A percentile compares a stretch with the other conserved stretches of the same genome.
phyloP scores from a whole-genome alignment of 176 grass and related monocot genomes.

The Thinopyrum elongatum region DNA sequence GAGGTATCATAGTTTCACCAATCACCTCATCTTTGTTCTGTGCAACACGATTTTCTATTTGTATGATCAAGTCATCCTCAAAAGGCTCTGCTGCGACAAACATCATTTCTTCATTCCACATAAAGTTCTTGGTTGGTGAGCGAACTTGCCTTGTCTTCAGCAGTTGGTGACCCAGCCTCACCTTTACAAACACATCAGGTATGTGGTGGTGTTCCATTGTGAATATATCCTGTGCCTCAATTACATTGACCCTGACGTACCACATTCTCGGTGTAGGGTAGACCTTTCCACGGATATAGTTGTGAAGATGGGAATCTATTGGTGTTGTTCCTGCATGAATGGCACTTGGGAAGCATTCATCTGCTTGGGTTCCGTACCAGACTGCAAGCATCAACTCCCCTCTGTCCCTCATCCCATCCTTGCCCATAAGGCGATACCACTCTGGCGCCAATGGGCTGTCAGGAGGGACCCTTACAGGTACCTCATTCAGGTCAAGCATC shows the following conservation, averaged over 20 bases:
- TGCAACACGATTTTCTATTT: slow-evolving; percentile 62
- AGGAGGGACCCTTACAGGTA: slow-evolving; percentile 79
- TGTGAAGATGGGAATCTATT: slow-evolving; percentile 40
- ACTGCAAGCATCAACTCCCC: slow-evolving; percentile 97
- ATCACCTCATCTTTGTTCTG: slow-evolving; percentile 75
- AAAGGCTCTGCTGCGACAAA: slow-evolving; percentile 90
- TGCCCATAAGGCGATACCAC: slow-evolving; percentile 86
- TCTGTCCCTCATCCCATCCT: slow-evolving; percentile 67
- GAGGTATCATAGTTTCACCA: slow-evolving; percentile 35
- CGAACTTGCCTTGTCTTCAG: slow-evolving; percentile 57
- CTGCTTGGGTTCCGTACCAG: slow-evolving; percentile 91
- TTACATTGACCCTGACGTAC: slow-evolving; percentile 76
- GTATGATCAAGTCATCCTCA: slow-evolving; percentile 70
- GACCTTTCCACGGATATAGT: slow-evolving; percentile 83
- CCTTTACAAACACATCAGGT: slow-evolving; percentile 64
- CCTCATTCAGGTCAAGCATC: slow-evolving; percentile 65
- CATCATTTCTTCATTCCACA: slow-evolving; percentile 86
- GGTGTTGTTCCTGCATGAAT: slow-evolving; percentile 57
- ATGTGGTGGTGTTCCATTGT: slow-evolving; percentile 45
- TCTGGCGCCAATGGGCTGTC: slow-evolving; percentile 87
- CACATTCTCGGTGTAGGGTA: slow-evolving; percentile 81
- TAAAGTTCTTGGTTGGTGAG: slow-evolving; percentile 64
- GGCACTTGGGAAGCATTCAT: slow-evolving; percentile 82
- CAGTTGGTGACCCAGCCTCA: slow-evolving; percentile 53
- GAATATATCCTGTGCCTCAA: slow-evolving; percentile 75